Base-by-base conservation (phyloP, 75 land plant species). In the Pinus taeda region DNA sequence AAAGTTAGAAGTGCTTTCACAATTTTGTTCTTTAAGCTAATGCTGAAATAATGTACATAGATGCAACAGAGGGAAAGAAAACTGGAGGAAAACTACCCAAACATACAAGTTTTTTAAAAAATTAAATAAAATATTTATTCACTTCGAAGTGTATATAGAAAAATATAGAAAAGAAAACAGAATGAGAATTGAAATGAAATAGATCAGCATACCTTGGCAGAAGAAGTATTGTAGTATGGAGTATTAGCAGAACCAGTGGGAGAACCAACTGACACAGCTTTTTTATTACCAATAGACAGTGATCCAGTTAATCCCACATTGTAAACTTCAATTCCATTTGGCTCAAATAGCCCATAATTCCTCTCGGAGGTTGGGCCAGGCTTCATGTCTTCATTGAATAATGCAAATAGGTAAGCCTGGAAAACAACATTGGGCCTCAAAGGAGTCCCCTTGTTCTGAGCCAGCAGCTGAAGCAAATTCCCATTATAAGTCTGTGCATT, bases 361-460 rank as follows among this genome's bases (percentile, higher is more conserved):
- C 87, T 71, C 83, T 92, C 94, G 15, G 86, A 75, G 3, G 78
- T 75, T 11, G 89, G 85, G 2, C 91, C 95, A 29, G 83, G 87
- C 76, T 89, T 92, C 57, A 81, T 77, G 76, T 94, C 69, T 78
- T 94, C 97, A 61, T 92, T 92, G 79, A 90, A 94, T 53, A 94
- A 74, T 57, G 90, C 90, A 74, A 91, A 94, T 9, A 94, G 49
- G 78, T 80, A 92, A n/a, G 89, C 76, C 57, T 88, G 85, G 3
- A 90, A 56, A 0, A 71, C 63, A 30, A 69, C 58, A 17, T 80
- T 80, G 6, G 93, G 93, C 78, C 63, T 81, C 71, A 62, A 73
- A 0, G 96, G 94, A 12, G 94, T 93, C 5, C 96, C 96, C 1
- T 13, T 49, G 20, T 58, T 69, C 29, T 77, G 29, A 4, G 49